Conservation (phyloP, 768 basidiomycete species). For the Mycena crocata region DNA sequence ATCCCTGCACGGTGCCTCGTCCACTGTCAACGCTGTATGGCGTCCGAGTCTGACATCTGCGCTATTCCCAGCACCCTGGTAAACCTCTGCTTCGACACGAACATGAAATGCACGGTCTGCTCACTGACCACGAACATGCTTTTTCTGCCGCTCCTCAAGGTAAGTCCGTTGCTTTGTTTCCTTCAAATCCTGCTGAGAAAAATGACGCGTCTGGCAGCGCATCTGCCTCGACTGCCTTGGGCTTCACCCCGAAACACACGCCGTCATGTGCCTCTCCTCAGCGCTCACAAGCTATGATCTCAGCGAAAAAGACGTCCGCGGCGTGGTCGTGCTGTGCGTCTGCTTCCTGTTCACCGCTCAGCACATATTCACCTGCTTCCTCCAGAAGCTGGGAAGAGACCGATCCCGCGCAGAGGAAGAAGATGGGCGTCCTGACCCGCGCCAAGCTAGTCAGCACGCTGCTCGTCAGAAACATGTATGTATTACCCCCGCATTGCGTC, state of each 20-base stretch:
- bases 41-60: not conserved
- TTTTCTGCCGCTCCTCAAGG: slow-evolving; percentile 10
- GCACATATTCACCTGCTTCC: not conserved
- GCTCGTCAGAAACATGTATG: not conserved
- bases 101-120: slow-evolving; percentile 3
- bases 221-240: slow-evolving; percentile 8
- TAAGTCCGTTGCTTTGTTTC: not conserved
- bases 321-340: slow-evolving; percentile 2
- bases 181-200: too few relatives aligned
- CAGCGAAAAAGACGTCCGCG: not conserved
- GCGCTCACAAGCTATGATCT: slow-evolving; percentile 8
- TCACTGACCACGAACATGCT: not conserved
- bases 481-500: not conserved
- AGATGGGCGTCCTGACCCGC: not conserved
- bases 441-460: slow-evolving; percentile 6
- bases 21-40: too few relatives aligned
- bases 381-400: not conserved
- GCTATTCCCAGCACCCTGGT: slow-evolving; percentile 3
- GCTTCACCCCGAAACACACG: slow-evolving; percentile 1
- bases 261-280: slow-evolving; percentile 1
- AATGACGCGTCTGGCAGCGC: not conserved
- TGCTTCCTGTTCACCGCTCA: not conserved
- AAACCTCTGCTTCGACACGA: slow-evolving; percentile 11
- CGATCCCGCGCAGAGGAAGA: not conserved
- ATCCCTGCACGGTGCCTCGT: not conserved